phyloP scores from a whole-genome alignment of 345 rosid species.

The Lenwebbia sp. region DNA sequence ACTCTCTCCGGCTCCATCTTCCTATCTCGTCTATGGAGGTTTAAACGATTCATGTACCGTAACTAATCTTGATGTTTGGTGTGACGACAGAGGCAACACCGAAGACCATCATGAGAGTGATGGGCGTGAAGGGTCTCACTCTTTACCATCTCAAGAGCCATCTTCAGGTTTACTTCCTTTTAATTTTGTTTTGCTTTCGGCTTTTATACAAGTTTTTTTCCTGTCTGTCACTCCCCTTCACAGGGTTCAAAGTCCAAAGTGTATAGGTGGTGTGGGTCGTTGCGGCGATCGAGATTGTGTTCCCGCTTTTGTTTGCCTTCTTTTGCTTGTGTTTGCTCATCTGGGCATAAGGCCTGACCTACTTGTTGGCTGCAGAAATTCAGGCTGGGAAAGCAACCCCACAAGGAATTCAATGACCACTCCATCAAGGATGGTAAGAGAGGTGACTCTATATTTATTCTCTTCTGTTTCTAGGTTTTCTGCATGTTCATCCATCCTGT shows the following conservation, averaged over 20 bases:
- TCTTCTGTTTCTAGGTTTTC: not conserved
- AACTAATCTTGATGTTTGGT: not conserved
- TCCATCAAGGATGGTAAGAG: slow-evolving; percentile 80
- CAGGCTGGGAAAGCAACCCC: slow-evolving; percentile 99
- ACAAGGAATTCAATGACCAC: slow-evolving; percentile 95
- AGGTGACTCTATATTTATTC: not conserved
- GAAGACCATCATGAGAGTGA: slow-evolving; percentile 98
- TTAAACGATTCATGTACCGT: not conserved
- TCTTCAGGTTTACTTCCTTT: slow-evolving; percentile 69
- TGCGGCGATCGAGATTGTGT: not conserved
- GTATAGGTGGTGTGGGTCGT: not conserved
- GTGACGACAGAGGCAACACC: slow-evolving; percentile 86
- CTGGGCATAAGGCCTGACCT: not conserved
- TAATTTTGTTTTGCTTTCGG: not conserved
- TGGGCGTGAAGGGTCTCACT: slow-evolving; percentile 99
- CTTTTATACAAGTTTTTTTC: not conserved
- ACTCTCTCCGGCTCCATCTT: not conserved
- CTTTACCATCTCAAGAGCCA: slow-evolving; percentile 99
- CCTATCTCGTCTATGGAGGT: not conserved
- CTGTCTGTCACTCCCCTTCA: not conserved
- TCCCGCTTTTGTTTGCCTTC: not conserved
- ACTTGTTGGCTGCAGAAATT: slow-evolving; percentile 50
- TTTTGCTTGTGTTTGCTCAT: not conserved
- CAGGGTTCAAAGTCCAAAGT: not conserved
- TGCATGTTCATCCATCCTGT: not conserved